These are phyloP conservation scores for Alternaria postmessia DNA, from an alignment of 2,329 filamentous ascomycete genomes.

Conservation along the genomic window DNA sequence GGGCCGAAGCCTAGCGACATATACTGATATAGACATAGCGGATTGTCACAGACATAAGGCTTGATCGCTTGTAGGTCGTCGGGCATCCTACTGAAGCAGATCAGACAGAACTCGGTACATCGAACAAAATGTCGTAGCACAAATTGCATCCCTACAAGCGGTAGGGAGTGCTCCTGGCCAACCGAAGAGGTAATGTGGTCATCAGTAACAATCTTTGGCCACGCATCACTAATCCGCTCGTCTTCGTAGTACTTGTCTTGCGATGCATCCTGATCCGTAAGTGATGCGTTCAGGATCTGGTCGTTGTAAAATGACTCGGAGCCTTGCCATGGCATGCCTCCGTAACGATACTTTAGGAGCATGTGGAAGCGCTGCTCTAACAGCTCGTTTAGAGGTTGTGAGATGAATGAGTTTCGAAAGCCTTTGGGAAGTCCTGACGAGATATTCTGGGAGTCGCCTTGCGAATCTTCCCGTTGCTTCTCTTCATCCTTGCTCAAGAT, in stretches of 20 bases:
- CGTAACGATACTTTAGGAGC: slow-evolving; percentile 67
- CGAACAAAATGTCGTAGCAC: slow-evolving; percentile 77
- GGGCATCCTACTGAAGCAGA: slow-evolving; percentile 76
- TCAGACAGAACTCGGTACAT: slow-evolving; percentile 86
- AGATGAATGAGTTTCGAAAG: slow-evolving; percentile 72
- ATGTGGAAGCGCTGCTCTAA: slow-evolving; percentile 71
- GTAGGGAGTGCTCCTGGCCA: slow-evolving; percentile 59
- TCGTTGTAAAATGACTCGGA: slow-evolving; percentile 68
- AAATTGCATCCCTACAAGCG: slow-evolving; percentile 74
- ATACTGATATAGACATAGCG: slow-evolving; percentile 86
- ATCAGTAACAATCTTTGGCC: slow-evolving; percentile 57
- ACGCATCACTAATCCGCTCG: slow-evolving; percentile 42
- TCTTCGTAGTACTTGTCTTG: slow-evolving; percentile 52
- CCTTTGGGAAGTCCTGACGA: slow-evolving; percentile 26
- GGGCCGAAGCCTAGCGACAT: slow-evolving; percentile 86
- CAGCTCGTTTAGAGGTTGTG: slow-evolving; percentile 72
- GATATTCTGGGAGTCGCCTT: slow-evolving; percentile 26
- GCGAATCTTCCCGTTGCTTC: slow-evolving; percentile 30
- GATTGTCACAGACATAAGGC: slow-evolving; percentile 76
- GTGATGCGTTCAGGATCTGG: slow-evolving; percentile 48
- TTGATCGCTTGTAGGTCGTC: slow-evolving; percentile 74
- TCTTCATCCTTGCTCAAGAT: slow-evolving; percentile 46
- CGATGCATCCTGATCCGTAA: slow-evolving; percentile 38
- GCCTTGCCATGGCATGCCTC: slow-evolving; percentile 70
- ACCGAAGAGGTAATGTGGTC: slow-evolving; percentile 59